A percentile compares a stretch with the other conserved stretches of the same genome.
Conservation (phyloP, 139 green algal species). For the Auxenochlorella pyrenoidosa region DNA sequence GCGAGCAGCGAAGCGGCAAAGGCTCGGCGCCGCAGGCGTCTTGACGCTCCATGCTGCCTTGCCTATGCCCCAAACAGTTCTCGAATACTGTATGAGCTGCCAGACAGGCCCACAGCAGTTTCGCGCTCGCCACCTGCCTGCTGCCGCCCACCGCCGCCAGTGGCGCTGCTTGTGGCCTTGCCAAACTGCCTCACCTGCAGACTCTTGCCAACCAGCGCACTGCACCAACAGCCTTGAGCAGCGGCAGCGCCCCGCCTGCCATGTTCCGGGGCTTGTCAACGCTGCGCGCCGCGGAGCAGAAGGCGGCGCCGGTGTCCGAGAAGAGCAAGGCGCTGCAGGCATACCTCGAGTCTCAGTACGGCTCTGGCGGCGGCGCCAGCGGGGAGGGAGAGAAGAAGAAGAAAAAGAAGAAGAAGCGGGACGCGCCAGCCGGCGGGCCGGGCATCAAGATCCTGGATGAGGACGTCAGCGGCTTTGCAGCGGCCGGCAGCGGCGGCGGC, state of each 20-base stretch:
- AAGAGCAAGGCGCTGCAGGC: slow-evolving; percentile 35
- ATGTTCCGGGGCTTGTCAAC: slow-evolving; percentile 41
- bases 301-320: slow-evolving; percentile 13
- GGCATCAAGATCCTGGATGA: slow-evolving; percentile 73
- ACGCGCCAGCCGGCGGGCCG: neutral
- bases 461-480: slow-evolving; percentile 63
- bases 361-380: slow-evolving; percentile 5
- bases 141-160: neutral
- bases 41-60: too few species aligned
- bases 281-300: slow-evolving; percentile 35
- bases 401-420: slow-evolving; percentile 62
- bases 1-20: too few species aligned
- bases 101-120: too few species aligned
- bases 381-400: slow-evolving; percentile 47
- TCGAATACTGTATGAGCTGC: too few species aligned
- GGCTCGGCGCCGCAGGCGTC: too few species aligned
- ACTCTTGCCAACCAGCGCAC: neutral
- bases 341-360: slow-evolving; percentile 44
- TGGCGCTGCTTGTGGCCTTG: neutral
- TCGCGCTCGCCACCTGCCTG: neutral
- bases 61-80: too few species aligned
- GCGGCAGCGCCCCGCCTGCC: neutral
- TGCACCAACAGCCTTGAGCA: neutral
- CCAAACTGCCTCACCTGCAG: neutral
- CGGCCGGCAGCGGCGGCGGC: neutral